phyloP scores from a whole-genome alignment of 176 grass and related monocot genomes.

The Bolboschoenus planiculmis region DNA sequence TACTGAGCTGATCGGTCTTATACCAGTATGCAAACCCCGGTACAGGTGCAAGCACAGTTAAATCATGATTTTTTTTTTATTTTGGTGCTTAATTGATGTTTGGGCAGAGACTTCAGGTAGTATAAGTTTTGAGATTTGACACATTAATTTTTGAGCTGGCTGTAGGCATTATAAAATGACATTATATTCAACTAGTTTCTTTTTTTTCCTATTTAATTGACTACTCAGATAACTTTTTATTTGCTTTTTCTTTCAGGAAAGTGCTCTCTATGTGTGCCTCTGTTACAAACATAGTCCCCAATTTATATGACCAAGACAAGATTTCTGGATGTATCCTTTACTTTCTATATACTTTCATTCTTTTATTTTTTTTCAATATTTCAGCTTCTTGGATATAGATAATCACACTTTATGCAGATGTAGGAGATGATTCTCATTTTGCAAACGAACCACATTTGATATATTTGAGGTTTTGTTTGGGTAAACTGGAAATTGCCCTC shows the following conservation, averaged over 20 bases:
- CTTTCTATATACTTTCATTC: neutral
- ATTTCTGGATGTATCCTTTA: conserved; percentile 90
- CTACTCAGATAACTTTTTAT: conserved; percentile 8
- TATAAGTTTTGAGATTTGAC: neutral
- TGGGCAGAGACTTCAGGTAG: neutral
- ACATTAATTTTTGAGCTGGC: neutral
- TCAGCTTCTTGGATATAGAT: neutral
- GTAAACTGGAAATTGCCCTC: neutral
- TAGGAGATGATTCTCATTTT: neutral
- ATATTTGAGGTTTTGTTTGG: neutral
- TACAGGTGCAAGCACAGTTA: conserved; percentile 2
- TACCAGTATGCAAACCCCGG: neutral
- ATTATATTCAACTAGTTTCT: neutral
- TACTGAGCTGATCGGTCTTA: neutral
- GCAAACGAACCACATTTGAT: neutral
- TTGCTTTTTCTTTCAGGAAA: conserved; percentile 39
- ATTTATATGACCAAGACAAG: conserved; percentile 56
- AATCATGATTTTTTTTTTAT: neutral
- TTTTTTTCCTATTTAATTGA: neutral
- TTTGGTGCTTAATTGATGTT: neutral
- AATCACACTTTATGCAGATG: neutral
- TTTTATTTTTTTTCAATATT: neutral
- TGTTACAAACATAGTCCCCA: conserved; percentile 59
- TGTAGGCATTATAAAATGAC: neutral
- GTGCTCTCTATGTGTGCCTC: conserved; percentile 70